Evolutionary conservation across 1,284 basidiomycete species (phyloP).

Genomic region (Cryptococcus sp.): DNA sequence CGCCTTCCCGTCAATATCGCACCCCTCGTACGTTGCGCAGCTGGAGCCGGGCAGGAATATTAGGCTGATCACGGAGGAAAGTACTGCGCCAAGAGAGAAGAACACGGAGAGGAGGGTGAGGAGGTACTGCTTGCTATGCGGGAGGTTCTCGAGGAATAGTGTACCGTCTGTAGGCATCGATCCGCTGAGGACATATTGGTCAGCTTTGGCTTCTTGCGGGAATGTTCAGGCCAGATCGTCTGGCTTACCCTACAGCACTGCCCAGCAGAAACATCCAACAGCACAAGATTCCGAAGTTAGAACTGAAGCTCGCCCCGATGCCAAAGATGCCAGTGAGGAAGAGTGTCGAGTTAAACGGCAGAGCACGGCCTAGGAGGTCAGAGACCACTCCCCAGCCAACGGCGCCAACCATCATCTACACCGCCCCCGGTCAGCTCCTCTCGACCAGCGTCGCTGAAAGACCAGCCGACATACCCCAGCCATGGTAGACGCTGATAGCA

Average conservation of each 20-base stretch:
- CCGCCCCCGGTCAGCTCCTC: slow-evolving; percentile 54
- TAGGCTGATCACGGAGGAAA: slow-evolving; percentile 74
- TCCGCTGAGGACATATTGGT: slow-evolving; percentile 42
- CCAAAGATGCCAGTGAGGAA: slow-evolving; percentile 89
- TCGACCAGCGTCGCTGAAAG: not conserved
- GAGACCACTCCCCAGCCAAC: slow-evolving; percentile 88
- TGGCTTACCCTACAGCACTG: slow-evolving; percentile 63
- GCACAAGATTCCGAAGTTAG: slow-evolving; percentile 70
- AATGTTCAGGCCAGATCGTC: not conserved
- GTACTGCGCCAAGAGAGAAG: slow-evolving; percentile 85
- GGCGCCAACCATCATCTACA: slow-evolving; percentile 95
- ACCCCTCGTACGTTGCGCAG: slow-evolving; percentile 54
- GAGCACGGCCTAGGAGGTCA: slow-evolving; percentile 75
- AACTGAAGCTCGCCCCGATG: slow-evolving; percentile 70
- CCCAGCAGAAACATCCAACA: slow-evolving; percentile 80
- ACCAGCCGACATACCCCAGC: slow-evolving; percentile 53
- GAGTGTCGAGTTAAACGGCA: slow-evolving; percentile 89
- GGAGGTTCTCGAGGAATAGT: slow-evolving; percentile 89
- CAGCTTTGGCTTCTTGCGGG: too few relatives aligned
- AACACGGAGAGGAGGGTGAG: slow-evolving; percentile 94
- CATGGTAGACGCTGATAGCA: slow-evolving; percentile 48
- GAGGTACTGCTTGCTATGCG: slow-evolving; percentile 83
- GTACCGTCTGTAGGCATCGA: slow-evolving; percentile 98
- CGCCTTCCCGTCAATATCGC: slow-evolving; percentile 58
- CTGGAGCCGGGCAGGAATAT: slow-evolving; percentile 72